These are phyloP conservation scores for Chimonanthus praecox DNA, from an alignment of 164 flowering plant species.

Conservation along the genomic window DNA sequence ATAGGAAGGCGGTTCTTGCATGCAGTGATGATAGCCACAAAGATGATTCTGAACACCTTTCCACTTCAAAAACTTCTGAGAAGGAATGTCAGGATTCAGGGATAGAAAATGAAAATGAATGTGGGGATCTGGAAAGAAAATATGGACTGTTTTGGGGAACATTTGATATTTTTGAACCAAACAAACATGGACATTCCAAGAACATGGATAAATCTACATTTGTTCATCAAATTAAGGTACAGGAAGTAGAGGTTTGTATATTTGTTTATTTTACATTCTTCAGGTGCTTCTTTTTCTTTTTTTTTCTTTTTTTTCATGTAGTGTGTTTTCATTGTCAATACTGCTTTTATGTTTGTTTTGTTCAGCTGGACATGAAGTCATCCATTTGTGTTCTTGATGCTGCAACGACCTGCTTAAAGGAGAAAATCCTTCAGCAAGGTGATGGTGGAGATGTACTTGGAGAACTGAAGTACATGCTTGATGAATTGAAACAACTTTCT, in stretches of 20 bases:
- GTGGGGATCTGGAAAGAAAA: not conserved
- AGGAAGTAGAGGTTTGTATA: not conserved
- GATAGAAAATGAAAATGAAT: constrained; percentile 4
- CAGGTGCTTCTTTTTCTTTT: not conserved
- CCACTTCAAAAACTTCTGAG: constrained; percentile 1
- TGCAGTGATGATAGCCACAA: not conserved
- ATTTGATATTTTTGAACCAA: constrained; percentile 9
- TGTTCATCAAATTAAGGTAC: constrained; percentile 21
- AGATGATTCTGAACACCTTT: constrained; percentile 2
- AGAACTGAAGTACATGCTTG: constrained; percentile 14
- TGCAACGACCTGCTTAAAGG: constrained; percentile 4
- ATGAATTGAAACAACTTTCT: constrained; percentile 18
- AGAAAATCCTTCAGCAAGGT: not conserved
- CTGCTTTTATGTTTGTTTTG: not conserved
- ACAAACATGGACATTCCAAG: not conserved
- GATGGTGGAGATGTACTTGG: constrained; percentile 4
- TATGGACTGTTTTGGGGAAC: constrained; percentile 14
- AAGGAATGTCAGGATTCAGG: not conserved
- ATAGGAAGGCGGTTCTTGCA: not conserved
- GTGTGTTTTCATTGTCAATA: not conserved
- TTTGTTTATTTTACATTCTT: not conserved
- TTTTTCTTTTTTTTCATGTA: not conserved
- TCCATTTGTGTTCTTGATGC: constrained; percentile 15
- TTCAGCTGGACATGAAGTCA: constrained; percentile 20
- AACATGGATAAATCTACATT: not conserved